Evolutionary conservation across 2,329 filamentous ascomycete species (phyloP).

Genomic region (Arthrobotrys iridis): DNA sequence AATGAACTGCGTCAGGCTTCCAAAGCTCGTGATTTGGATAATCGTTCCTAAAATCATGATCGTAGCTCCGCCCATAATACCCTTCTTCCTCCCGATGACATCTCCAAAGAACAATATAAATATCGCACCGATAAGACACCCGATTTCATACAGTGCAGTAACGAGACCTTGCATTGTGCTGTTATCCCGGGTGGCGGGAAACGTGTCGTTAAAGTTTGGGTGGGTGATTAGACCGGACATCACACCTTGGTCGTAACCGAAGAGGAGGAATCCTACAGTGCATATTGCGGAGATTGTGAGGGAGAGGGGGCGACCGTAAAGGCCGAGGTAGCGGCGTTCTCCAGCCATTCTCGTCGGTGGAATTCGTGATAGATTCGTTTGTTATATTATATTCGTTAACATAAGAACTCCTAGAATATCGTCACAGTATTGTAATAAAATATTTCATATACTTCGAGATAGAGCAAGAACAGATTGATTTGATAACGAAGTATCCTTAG

Average conservation of each 20-base stretch:
- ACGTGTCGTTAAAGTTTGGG: conserved; percentile 65
- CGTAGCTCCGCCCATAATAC: conserved; percentile 69
- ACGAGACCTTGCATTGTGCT: conserved; percentile 63
- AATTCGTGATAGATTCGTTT: not conserved
- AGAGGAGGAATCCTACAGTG: conserved; percentile 72
- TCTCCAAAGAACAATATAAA: conserved; percentile 68
- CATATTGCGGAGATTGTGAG: conserved; percentile 71
- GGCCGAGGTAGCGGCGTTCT: conserved; percentile 61
- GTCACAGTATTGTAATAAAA: not conserved
- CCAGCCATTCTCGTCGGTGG: not conserved
- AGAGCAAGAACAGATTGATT: not conserved
- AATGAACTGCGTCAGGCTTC: conserved; percentile 67
- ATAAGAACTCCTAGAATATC: not conserved
- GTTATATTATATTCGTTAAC: conserved; percentile 1
- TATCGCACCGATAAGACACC: conserved; percentile 68
- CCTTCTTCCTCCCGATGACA: conserved; percentile 68
- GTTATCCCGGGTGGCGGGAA: conserved; percentile 63
- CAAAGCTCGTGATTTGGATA: conserved; percentile 67
- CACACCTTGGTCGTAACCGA: conserved; percentile 68
- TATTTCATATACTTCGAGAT: too few relatives aligned
- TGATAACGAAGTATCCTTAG: not conserved
- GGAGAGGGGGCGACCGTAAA: conserved; percentile 69
- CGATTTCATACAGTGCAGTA: conserved; percentile 59
- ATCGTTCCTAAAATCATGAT: conserved; percentile 71
- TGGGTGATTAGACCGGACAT: conserved; percentile 69